phyloP scores from a whole-genome alignment of 257 asterid genomes.

The Solanum bukasovii region DNA sequence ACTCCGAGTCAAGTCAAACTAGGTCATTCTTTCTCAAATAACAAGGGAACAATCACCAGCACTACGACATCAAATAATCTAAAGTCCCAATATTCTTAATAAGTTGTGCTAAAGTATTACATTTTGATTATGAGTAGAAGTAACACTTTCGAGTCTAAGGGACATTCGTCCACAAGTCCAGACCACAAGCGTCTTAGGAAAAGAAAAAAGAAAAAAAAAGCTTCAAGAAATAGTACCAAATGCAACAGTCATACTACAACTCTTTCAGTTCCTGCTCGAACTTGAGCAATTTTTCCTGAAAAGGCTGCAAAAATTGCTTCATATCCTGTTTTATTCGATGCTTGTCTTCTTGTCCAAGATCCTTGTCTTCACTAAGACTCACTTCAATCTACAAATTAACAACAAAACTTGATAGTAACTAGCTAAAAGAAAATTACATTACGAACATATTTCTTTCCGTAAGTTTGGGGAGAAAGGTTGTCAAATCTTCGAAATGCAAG shows the following conservation, averaged over 20 bases:
- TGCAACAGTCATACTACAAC: slow-evolving; percentile 14
- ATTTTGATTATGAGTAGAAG: neutral
- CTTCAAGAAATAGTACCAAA: neutral
- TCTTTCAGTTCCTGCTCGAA: slow-evolving; percentile 83
- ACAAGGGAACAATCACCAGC: neutral
- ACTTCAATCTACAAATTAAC: slow-evolving; percentile 44
- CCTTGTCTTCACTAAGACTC: slow-evolving; percentile 55
- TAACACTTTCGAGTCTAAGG: neutral
- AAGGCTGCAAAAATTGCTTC: slow-evolving; percentile 52
- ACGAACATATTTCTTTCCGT: neutral
- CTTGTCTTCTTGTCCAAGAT: slow-evolving; percentile 43
- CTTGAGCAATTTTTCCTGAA: slow-evolving; percentile 41
- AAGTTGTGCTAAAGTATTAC: neutral
- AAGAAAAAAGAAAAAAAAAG: neutral
- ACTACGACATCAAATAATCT: neutral
- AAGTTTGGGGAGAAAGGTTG: neutral
- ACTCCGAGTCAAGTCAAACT: too few species aligned
- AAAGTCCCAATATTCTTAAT: neutral
- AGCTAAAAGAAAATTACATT: neutral
- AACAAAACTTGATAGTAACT: neutral
- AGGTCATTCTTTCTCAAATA: neutral
- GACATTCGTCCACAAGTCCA: neutral
- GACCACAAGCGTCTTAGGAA: neutral
- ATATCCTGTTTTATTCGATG: slow-evolving; percentile 39
- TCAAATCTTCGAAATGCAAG: neutral